These are phyloP conservation scores for Apostasia shenzhenica DNA, from an alignment of 106 monocot genomes.

Conservation along the genomic window DNA sequence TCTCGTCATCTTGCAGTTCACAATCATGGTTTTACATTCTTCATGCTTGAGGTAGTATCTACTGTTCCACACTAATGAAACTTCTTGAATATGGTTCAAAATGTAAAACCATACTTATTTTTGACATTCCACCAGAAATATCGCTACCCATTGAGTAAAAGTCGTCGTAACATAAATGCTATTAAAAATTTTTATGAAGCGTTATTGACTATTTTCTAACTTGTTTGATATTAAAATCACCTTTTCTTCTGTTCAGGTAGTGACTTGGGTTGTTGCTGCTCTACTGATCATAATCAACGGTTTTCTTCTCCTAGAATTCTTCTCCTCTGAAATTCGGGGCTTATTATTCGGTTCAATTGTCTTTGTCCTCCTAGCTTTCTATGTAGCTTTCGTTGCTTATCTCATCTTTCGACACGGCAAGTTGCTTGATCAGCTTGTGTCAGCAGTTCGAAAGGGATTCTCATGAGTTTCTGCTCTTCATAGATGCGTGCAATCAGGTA, in stretches of 20 bases:
- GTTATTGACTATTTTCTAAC: neutral
- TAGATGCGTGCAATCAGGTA: too few relatives aligned
- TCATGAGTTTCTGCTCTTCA: neutral
- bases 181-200: too few relatives aligned
- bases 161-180: too few relatives aligned
- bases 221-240: neutral
- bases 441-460: constrained; percentile 8
- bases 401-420: constrained; percentile 30
- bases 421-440: constrained; percentile 8
- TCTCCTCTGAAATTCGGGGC: constrained; percentile 40
- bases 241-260: constrained; percentile 17
- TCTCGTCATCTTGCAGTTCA: too few relatives aligned
- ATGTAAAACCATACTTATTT: too few relatives aligned
- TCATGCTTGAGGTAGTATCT: too few relatives aligned
- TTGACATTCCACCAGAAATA: too few relatives aligned
- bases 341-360: constrained; percentile 14
- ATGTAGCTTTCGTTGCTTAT: constrained; percentile 46
- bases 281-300: constrained; percentile 60
- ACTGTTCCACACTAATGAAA: too few relatives aligned
- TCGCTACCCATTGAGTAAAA: too few relatives aligned
- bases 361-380: constrained; percentile 13
- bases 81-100: too few relatives aligned
- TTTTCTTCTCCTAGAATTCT: constrained; percentile 58
- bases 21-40: too few relatives aligned
- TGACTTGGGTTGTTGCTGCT: constrained; percentile 52